These are phyloP conservation scores for Botrytis pseudocinerea DNA, from an alignment of 2,329 filamentous ascomycete species.

Conservation along the genomic window DNA sequence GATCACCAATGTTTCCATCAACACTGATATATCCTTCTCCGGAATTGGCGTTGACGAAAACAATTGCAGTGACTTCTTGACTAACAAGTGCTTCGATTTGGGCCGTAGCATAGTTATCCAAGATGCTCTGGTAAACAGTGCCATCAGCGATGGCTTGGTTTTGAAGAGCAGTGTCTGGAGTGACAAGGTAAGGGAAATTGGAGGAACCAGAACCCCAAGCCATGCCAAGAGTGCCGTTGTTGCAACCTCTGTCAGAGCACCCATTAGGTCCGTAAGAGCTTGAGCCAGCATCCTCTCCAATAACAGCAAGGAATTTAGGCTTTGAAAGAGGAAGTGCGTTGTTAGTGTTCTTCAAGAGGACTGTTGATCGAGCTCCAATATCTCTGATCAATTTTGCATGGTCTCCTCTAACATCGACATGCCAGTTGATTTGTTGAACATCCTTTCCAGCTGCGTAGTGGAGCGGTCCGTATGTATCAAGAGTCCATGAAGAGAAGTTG, in stretches of 20 bases:
- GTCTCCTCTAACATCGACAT: constrained; percentile 78
- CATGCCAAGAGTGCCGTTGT: constrained; percentile 68
- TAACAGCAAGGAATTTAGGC: constrained; percentile 72
- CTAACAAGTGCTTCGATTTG: constrained; percentile 61
- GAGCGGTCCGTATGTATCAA: constrained; percentile 54
- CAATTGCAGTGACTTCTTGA: constrained; percentile 69
- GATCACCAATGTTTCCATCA: constrained; percentile 82
- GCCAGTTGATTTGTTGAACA: constrained; percentile 71
- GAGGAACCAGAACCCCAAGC: constrained; percentile 76
- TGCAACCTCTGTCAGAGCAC: constrained; percentile 67
- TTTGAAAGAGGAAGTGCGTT: constrained; percentile 74
- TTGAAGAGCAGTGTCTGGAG: constrained; percentile 71
- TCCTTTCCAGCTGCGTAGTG: constrained; percentile 53
- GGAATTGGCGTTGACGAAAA: constrained; percentile 85
- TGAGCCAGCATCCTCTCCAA: constrained; percentile 81
- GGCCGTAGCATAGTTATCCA: constrained; percentile 68
- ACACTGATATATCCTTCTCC: constrained; percentile 86
- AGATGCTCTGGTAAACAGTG: constrained; percentile 64
- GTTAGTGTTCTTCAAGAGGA: constrained; percentile 81
- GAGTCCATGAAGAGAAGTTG: constrained; percentile 89
- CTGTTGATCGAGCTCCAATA: constrained; percentile 75
- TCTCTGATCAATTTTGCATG: constrained; percentile 74
- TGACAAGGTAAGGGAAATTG: constrained; percentile 76
- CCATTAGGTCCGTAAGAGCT: constrained; percentile 49
- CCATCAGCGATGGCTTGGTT: constrained; percentile 61